Base-by-base conservation (phyloP, 768 basidiomycete genomes). In the Kwoniella newhampshirensis region DNA sequence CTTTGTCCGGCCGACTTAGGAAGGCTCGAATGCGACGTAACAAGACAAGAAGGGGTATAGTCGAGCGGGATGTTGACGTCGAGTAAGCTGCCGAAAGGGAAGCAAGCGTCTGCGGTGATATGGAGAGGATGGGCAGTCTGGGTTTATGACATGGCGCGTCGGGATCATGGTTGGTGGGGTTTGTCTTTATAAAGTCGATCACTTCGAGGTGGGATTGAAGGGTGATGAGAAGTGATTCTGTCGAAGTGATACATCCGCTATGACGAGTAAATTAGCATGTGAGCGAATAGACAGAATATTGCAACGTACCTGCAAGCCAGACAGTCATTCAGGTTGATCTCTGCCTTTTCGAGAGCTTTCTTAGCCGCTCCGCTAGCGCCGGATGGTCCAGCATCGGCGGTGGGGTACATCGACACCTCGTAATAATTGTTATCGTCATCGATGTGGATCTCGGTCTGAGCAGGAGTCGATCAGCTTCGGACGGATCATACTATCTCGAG, bases 201-300 rank as follows among this genome's bases (percentile, higher is more conserved):
- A 98, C 93, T 76, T 99, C 93, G 15, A 84, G 83, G 68, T 97
- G 93, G 6, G 91, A 94, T 75, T 99, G 94, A 35, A 96, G 81
- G 12, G 92, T 92, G 71, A 99, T 96, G 58, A 99, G 83, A 43
- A 98, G 86, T 18, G 91, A 94, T 80, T 99, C 94, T 21, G 94
- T 94, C 36, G 94, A 97, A 2, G 96, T 99, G 67, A 99, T 97
- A 71, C 96, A 99, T 2, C 96, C 96, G 58, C 94, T 96, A 58
- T 15, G 13, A 27, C 7, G 50, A 30, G 51, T 3, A n/a, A 17
- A 50, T 50, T 23, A n/a, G 30, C 18, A 32, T 17, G 15, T 30
- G 28, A 50, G 6, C 26, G 12, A 6, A 15, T 50, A 25, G 30
- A 27, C 46, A 26, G 36, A 18, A 7, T 49, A 17, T 4, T 27